phyloP scores from a whole-genome alignment of 805 yeast genomes.

The Barnettozyma populi region DNA sequence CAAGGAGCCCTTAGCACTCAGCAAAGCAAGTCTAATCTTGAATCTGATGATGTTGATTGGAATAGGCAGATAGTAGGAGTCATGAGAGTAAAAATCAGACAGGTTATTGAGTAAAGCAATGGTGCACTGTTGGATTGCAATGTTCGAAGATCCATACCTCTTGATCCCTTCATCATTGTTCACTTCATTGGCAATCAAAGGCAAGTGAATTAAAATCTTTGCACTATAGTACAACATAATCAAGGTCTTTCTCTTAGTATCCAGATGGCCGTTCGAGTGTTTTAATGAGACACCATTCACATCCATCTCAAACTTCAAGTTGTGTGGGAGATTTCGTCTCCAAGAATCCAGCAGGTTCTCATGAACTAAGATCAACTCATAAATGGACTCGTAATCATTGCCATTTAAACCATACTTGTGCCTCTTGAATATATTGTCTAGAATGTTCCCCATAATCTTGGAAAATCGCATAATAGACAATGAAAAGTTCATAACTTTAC shows the following conservation, averaged over 20 bases:
- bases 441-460: constrained; percentile 64
- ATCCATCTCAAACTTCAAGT: constrained; percentile 59
- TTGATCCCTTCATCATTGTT: constrained; percentile 11
- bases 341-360: constrained; percentile 76
- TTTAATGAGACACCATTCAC: constrained; percentile 45
- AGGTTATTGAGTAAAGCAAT: constrained; percentile 53
- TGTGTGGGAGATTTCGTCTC: constrained; percentile 63
- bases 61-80: constrained; percentile 47
- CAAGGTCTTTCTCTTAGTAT: constrained; percentile 42
- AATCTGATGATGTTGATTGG: constrained; percentile 61
- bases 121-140: constrained; percentile 64
- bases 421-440: constrained; percentile 67
- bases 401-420: constrained; percentile 20
- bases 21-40: constrained; percentile 54
- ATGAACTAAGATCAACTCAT: constrained; percentile 33
- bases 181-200: constrained; percentile 42
- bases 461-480: constrained; percentile 63
- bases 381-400: constrained; percentile 14
- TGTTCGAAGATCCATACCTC: constrained; percentile 50
- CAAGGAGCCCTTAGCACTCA: constrained; percentile 70
- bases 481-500: constrained; percentile 61
- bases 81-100: constrained; percentile 34
- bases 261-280: constrained; percentile 26
- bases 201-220: constrained; percentile 57
- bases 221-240: constrained; percentile 59